Evolutionary conservation across 1,284 basidiomycete genomes (phyloP), one percentile per base, ranked within the genome.

Genomic region (Boletus holoroseus): DNA sequence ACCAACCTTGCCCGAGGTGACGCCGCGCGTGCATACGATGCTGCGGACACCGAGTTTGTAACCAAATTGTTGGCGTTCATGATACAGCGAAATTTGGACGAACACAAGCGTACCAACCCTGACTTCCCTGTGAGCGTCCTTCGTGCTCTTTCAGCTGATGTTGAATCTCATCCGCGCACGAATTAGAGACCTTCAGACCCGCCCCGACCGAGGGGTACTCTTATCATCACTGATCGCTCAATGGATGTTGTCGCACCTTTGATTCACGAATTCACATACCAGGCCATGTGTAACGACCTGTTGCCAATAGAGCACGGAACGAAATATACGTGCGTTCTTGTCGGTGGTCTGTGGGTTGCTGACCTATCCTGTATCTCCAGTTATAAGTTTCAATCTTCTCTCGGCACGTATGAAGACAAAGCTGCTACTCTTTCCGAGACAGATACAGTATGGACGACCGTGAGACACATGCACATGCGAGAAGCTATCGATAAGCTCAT

Each of bases 191-290:
- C 77, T 28, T 61, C 66, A 32, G 89, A 91, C 56, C 71, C 78
- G 1, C 72, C 76, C 12, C 76, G 92, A 53, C 86, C 87, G n/a
- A 81, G 88, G 48, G 83, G 80, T 7, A 88, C 92, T 12, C 72
- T 99, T 31, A 81, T 99, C 62, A 88, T 99, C 57, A 95, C 94
- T 1, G 96, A 99, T 69, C 83, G 96, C 15, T 82, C 93, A 3
- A 94, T 99, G 88, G 96, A 99, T 70, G 84, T 86, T 55, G 68
- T 88, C 15, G 88, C 92, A 1, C 95, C 96, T 0, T 81, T 98
- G 56, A 68, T 98, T 39, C 96, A 99, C 67, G 96, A 99, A 64
- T 99, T 99, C 66, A 97, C 94, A 35, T 99, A 99, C 68, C 96
- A 99, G 69, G 95, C 96, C 1, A 99, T 99, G 96, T 88, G 85